Conservation (phyloP, 1,139 yeast genomes). For the Debaryomyces nepalensis region DNA sequence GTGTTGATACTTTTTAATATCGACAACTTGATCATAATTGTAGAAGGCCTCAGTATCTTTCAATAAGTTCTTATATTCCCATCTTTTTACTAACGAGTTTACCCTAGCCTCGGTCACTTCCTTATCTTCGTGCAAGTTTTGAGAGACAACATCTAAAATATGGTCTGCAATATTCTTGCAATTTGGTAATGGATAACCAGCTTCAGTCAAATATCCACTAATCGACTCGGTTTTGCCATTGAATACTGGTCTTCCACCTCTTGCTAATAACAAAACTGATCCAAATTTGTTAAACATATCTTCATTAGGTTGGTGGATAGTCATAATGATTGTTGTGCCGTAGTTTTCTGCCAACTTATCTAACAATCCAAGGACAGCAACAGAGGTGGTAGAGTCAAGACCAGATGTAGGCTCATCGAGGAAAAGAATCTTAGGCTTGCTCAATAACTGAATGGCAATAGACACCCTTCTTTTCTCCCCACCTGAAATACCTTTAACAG, state of each 20-base stretch:
- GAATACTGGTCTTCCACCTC: constrained; percentile 73
- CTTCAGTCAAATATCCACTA: constrained; percentile 42
- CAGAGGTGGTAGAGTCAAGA: constrained; percentile 78
- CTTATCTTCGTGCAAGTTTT: constrained; percentile 39
- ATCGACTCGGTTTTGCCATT: constrained; percentile 54
- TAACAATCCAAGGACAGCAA: constrained; percentile 66
- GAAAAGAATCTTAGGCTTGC: constrained; percentile 70
- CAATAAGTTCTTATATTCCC: constrained; percentile 30
- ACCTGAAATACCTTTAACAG: constrained; percentile 79
- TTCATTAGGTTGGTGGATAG: constrained; percentile 85
- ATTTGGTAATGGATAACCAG: constrained; percentile 61
- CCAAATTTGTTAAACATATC: constrained; percentile 68
- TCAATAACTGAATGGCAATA: constrained; percentile 76
- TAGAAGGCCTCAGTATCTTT: constrained; percentile 12
- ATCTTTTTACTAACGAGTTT: constrained; percentile 37
- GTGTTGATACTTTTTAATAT: constrained; percentile 26
- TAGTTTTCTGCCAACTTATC: constrained; percentile 56
- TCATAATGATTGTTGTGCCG: constrained; percentile 73
- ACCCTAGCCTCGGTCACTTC: constrained; percentile 36
- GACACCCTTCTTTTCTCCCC: constrained; percentile 87
- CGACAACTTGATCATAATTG: constrained; percentile 17
- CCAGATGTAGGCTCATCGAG: constrained; percentile 93
- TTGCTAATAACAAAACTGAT: constrained; percentile 65
- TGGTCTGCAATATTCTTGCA: constrained; percentile 73
- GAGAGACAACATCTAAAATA: constrained; percentile 70